Percentiles rank a stretch among this genome's conserved stretches.
phyloP scores from a whole-genome alignment of 108 stramenopile species.

The Licmophora abbreviata region DNA sequence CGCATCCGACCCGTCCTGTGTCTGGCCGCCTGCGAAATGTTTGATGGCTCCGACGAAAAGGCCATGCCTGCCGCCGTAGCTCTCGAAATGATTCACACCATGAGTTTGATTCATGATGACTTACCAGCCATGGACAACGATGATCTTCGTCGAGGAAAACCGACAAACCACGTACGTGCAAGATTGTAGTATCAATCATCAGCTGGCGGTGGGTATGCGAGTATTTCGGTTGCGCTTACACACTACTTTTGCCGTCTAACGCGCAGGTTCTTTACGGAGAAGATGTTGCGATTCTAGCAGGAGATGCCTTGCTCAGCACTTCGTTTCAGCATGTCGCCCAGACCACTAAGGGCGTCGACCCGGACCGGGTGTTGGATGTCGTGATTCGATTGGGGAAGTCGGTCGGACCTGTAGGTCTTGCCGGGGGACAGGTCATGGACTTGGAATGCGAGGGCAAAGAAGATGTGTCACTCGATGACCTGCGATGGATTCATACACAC shows the following conservation, averaged over 20 bases:
- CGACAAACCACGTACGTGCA: constrained; percentile 83
- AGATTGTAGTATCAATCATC: neutral
- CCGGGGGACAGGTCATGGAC: constrained; percentile 94
- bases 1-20: constrained; percentile 90
- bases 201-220: neutral
- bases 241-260: constrained; percentile 6
- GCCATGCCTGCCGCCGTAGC: constrained; percentile 93
- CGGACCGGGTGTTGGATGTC: constrained; percentile 78
- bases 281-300: constrained; percentile 93
- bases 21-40: constrained; percentile 92
- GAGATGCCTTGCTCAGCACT: constrained; percentile 76
- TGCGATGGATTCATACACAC: constrained; percentile 95
- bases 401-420: constrained; percentile 88
- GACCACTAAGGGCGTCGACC: constrained; percentile 59
- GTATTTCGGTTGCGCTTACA: constrained; percentile 1
- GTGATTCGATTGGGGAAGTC: constrained; percentile 81
- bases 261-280: constrained; percentile 87
- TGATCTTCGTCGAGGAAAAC: constrained; percentile 88
- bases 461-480: constrained; percentile 83
- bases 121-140: constrained; percentile 95
- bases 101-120: constrained; percentile 96
- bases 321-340: constrained; percentile 75
- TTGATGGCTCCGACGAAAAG: constrained; percentile 50
- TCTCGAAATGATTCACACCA: constrained; percentile 97
- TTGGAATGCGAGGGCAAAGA: constrained; percentile 89